Base-by-base conservation (phyloP, 116 monocot species). In the Phalaenopsis hybrid region DNA sequence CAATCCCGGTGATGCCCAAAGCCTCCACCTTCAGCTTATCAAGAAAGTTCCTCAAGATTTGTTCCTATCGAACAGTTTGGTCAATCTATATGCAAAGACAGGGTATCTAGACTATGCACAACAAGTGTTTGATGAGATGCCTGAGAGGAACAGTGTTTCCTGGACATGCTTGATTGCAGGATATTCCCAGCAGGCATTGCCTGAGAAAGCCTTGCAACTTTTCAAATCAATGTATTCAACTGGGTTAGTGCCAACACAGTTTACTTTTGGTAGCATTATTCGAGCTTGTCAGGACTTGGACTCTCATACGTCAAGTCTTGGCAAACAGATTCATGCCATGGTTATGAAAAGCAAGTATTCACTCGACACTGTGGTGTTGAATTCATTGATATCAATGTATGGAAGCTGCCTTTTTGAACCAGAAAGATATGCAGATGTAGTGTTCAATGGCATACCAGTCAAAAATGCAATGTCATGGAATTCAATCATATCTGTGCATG, bases 401-500 rank as follows among this genome's bases (percentile, higher is more conserved):
- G 85, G 85, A 75, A 23, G 80, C 57, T 73, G 55, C 69, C 52
- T 78, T 58, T 16, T 80, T 28, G 59, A 78, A 77, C 61, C 83
- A n/a, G 6, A 6, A 1, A 46, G 33, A 15, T 28, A 80, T 80
- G 79, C 80, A 6, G 74, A 34, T 18, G 8, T 41, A 17, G 81
- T 81, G 49, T 88, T 88, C 45, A 75, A 85, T 17, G 43, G 59
- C 31, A 88, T 81, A 59, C 65, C 58, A 11, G 25, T 28, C 7
- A 88, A 57, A 70, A 83, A 83, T 59, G 67, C 79, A 44, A 79
- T 86, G 23, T 83, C 88, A n/a, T 88, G 85, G 83, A 88, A 83
- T 10, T 78, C 85, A 11, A 88, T 84, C 45, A 79, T 84, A 15
- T 74, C 75, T 8, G 80, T 80, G 28, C 58, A 84, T 75, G 79